A percentile compares a stretch with the other conserved stretches of the same genome.
phyloP scores from a whole-genome alignment of 352 stramenopile genomes.

The Globisporangium perplexum region DNA sequence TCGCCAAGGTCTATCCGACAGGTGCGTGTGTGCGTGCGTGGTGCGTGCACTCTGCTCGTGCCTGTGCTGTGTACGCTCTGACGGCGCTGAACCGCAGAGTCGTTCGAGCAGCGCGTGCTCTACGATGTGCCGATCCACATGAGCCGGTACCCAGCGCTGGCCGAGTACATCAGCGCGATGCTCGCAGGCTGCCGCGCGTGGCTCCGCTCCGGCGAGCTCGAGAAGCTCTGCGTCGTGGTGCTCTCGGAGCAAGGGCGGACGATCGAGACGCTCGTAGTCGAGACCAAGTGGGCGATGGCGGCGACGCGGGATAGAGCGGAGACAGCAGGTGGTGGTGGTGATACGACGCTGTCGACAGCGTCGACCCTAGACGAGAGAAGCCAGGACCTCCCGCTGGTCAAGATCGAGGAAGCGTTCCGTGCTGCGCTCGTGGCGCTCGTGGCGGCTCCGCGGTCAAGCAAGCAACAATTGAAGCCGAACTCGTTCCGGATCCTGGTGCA shows the following conservation, averaged over 20 bases:
- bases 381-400: constrained; percentile 24
- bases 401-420: constrained; percentile 65
- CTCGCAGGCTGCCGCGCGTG: constrained; percentile 55
- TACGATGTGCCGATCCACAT: constrained; percentile 82
- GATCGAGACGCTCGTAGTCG: constrained; percentile 46
- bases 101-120: constrained; percentile 54
- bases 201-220: constrained; percentile 50
- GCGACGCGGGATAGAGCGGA: not conserved
- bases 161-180: constrained; percentile 77
- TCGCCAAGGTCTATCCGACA: constrained; percentile 47
- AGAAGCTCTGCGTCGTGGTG: constrained; percentile 59
- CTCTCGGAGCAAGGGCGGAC: constrained; percentile 40
- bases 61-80: not conserved
- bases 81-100: constrained; percentile 21
- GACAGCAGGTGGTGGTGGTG: not conserved
- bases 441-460: constrained; percentile 19
- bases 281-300: constrained; percentile 33
- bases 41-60: not conserved
- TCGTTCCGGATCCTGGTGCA: constrained; percentile 70
- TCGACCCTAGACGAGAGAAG: not conserved
- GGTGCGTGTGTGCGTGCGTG: constrained; percentile 17
- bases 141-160: constrained; percentile 60
- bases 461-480: constrained; percentile 6
- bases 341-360: not conserved
- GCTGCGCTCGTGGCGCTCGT: constrained; percentile 51